Evolutionary conservation across 1,139 yeast genomes (phyloP).

Genomic region (Hansenula lynferdii): DNA sequence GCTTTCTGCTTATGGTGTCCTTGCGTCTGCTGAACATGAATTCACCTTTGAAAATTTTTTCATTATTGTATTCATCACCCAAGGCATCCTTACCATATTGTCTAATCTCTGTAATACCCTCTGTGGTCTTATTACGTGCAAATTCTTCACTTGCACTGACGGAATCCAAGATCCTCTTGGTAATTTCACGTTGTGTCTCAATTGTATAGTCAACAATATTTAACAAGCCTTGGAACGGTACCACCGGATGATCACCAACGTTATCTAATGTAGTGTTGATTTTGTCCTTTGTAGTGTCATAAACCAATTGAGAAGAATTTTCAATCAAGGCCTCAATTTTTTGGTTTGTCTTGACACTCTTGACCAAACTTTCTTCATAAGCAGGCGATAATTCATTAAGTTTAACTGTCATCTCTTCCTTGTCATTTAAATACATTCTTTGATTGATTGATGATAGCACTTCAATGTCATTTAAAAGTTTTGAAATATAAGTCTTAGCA

Average conservation of each 20-base stretch:
- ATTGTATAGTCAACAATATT: constrained; percentile 66
- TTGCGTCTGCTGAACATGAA: constrained; percentile 79
- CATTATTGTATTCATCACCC: constrained; percentile 50
- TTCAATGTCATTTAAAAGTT: constrained; percentile 63
- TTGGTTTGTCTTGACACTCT: constrained; percentile 53
- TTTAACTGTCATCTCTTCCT: constrained; percentile 39
- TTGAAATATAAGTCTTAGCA: constrained; percentile 77
- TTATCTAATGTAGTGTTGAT: constrained; percentile 50
- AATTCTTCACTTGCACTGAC: constrained; percentile 60
- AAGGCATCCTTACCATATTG: constrained; percentile 54
- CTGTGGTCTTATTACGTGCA: constrained; percentile 58
- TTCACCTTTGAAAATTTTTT: constrained; percentile 67
- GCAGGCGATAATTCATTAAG: constrained; percentile 57
- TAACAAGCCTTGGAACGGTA: constrained; percentile 59
- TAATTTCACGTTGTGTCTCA: constrained; percentile 64
- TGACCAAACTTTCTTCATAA: constrained; percentile 48
- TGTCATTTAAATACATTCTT: constrained; percentile 46
- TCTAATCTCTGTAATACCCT: constrained; percentile 59
- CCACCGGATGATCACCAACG: constrained; percentile 54
- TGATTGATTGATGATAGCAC: constrained; percentile 59
- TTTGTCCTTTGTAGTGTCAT: constrained; percentile 52
- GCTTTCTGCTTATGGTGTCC: constrained; percentile 56
- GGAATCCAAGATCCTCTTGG: constrained; percentile 57
- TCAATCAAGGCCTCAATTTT: constrained; percentile 63
- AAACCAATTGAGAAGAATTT: constrained; percentile 49